Evolutionary conservation across 306 rosid genomes (phyloP).

Genomic region (Corylus avellana): DNA sequence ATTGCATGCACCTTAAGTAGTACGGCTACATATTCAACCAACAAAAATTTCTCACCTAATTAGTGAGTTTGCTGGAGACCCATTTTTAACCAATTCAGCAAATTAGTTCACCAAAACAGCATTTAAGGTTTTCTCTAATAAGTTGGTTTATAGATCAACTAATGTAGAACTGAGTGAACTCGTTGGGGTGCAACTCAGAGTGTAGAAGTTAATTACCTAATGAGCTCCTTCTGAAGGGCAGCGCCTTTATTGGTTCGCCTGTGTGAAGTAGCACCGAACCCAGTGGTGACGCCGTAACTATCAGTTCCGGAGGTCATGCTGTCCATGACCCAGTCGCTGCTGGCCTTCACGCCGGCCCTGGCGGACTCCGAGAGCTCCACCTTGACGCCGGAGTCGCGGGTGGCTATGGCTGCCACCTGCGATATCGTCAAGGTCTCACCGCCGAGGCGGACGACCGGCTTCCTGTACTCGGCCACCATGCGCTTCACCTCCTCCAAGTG

Average conservation of each 20-base stretch:
- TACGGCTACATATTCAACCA: too few relatives aligned
- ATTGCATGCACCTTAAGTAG: too few relatives aligned
- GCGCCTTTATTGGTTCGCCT: conserved; percentile 84
- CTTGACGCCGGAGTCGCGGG: conserved; percentile 36
- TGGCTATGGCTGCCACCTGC: conserved; percentile 78
- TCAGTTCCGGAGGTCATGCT: conserved; percentile 73
- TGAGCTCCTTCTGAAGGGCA: conserved; percentile 87
- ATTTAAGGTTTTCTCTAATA: too few relatives aligned
- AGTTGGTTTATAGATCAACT: too few relatives aligned
- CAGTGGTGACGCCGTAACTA: conserved; percentile 95
- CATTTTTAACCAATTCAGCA: too few relatives aligned
- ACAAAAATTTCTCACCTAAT: too few relatives aligned
- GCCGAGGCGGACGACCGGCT: conserved; percentile 60
- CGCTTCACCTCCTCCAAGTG: conserved; percentile 90
- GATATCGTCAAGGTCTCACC: conserved; percentile 69
- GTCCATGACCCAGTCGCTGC: conserved; percentile 93
- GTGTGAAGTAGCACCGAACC: conserved; percentile 90
- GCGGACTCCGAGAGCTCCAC: conserved; percentile 71
- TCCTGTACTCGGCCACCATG: conserved; percentile 78
- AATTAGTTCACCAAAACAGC: too few relatives aligned
- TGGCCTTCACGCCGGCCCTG: conserved; percentile 78
- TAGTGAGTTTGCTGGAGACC: too few relatives aligned
- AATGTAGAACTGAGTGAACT: too few relatives aligned
- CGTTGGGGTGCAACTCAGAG: too few relatives aligned
- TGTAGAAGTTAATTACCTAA: conserved; percentile 42